Conservation (phyloP, 768 basidiomycete genomes). For the Amanita pseudoporphyria region DNA sequence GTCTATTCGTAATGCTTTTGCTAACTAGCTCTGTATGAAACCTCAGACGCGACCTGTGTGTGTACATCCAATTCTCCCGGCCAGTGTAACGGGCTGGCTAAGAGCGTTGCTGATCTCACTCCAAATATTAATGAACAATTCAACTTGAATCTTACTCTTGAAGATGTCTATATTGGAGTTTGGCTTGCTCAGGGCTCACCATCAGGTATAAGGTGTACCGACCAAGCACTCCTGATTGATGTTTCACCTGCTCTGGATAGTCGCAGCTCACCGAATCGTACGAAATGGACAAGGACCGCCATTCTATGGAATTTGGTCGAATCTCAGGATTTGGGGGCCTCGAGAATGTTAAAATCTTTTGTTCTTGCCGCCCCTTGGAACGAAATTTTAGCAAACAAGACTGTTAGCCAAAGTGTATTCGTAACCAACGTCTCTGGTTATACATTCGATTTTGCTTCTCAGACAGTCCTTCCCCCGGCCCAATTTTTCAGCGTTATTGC, state of each 20-base stretch:
- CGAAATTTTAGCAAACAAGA: slow-evolving; percentile 18
- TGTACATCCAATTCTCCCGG: slow-evolving; percentile 36
- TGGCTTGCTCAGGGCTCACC: slow-evolving; percentile 40
- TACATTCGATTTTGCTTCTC: slow-evolving; percentile 50
- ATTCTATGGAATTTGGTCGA: slow-evolving; percentile 51
- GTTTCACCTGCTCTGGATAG: slow-evolving; percentile 35
- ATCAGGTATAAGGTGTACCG: slow-evolving; percentile 34
- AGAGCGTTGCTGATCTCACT: slow-evolving; percentile 38
- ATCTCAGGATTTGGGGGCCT: slow-evolving; percentile 33
- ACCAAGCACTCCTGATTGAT: slow-evolving; percentile 47
- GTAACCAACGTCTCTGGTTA: slow-evolving; percentile 39
- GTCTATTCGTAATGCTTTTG: neutral
- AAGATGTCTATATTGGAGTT: slow-evolving; percentile 36
- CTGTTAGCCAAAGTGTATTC: slow-evolving; percentile 20
- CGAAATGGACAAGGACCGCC: slow-evolving; percentile 48
- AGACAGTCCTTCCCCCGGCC: slow-evolving; percentile 33
- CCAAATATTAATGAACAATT: slow-evolving; percentile 41
- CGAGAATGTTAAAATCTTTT: slow-evolving; percentile 33
- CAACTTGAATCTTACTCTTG: slow-evolving; percentile 31
- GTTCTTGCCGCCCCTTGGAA: slow-evolving; percentile 41
- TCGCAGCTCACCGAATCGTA: slow-evolving; percentile 23
- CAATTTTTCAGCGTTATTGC: slow-evolving; percentile 37
- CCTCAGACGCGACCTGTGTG: slow-evolving; percentile 51
- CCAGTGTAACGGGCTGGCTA: slow-evolving; percentile 45
- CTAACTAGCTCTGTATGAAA: neutral